These are phyloP conservation scores for Cubamyces lactineus DNA, from an alignment of 768 basidiomycete genomes.

Conservation along the genomic window DNA sequence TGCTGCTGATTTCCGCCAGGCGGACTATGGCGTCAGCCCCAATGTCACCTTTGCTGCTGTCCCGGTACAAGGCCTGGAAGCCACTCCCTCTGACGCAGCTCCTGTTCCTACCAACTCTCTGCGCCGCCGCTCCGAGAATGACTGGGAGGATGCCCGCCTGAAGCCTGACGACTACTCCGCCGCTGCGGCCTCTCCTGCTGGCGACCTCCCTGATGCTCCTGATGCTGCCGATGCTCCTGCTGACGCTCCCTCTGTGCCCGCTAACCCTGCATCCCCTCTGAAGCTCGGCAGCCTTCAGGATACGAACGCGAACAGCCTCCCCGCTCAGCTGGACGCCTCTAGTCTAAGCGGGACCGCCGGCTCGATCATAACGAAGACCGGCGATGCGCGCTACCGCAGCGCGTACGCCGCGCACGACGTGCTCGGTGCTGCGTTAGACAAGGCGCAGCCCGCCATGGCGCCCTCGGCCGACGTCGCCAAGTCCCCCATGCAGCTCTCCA, in stretches of 20 bases:
- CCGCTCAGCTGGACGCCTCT: slow-evolving; percentile 2
- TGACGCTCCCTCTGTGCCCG: background rate
- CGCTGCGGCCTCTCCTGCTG: background rate
- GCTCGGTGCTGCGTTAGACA: slow-evolving; percentile 1
- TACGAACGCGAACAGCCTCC: background rate
- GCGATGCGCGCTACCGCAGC: slow-evolving; percentile 3
- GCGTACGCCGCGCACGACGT: slow-evolving; percentile 4
- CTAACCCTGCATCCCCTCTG: background rate
- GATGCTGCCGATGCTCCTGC: background rate
- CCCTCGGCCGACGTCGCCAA: slow-evolving; percentile 1
- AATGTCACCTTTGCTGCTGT: slow-evolving; percentile 10
- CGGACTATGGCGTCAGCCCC: slow-evolving; percentile 22
- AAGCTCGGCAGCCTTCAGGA: background rate
- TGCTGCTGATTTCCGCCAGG: slow-evolving; percentile 17
- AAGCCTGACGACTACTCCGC: slow-evolving; percentile 9
- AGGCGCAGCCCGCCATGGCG: background rate
- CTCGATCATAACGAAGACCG: slow-evolving; percentile 8
- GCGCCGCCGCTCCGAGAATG: slow-evolving; percentile 4
- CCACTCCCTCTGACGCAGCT: slow-evolving; percentile 5
- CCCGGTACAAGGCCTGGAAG: slow-evolving; percentile 8
- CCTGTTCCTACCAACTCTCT: background rate
- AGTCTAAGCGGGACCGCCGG: background rate
- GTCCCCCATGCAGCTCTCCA: slow-evolving; percentile 2
- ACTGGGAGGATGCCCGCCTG: slow-evolving; percentile 6
- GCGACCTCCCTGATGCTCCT: background rate